phyloP scores from a whole-genome alignment of 192 early-diverging fungal genomes.

The Coemansia sp. region DNA sequence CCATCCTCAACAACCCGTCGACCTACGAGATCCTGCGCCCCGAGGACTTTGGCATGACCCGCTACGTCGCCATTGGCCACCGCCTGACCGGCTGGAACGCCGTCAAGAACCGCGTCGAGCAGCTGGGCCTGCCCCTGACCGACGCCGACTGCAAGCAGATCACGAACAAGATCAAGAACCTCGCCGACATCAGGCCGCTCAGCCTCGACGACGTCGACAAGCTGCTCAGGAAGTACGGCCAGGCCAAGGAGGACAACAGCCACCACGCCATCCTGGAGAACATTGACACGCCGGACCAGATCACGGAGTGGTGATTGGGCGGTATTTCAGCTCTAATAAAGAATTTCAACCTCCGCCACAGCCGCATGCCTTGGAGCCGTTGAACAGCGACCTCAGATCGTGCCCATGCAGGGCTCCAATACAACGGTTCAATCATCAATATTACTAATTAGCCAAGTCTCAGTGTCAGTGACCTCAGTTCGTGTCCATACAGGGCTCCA shows the following conservation, averaged over 20 bases:
- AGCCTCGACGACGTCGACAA: constrained; percentile 92
- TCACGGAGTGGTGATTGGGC: constrained; percentile 48
- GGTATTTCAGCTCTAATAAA: too few relatives aligned
- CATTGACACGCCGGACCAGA: constrained; percentile 57
- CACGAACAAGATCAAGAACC: constrained; percentile 90
- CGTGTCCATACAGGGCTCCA: too few relatives aligned
- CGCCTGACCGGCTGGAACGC: constrained; percentile 98
- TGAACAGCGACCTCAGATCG: too few relatives aligned
- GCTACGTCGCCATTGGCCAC: constrained; percentile 96
- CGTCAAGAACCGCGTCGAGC: constrained; percentile 97
- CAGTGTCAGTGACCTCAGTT: too few relatives aligned
- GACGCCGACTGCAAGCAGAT: constrained; percentile 91
- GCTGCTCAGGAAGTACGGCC: constrained; percentile 45
- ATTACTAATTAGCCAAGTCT: too few relatives aligned
- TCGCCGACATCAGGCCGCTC: constrained; percentile 91
- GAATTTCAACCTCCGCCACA: too few relatives aligned
- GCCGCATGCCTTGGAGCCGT: too few relatives aligned
- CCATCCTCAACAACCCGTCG: constrained; percentile 97
- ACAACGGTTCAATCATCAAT: too few relatives aligned
- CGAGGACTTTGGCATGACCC: constrained; percentile 98
- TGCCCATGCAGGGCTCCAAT: too few relatives aligned
- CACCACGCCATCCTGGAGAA: constrained; percentile 51
- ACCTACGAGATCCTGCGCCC: constrained; percentile 99
- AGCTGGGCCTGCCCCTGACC: constrained; percentile 76
- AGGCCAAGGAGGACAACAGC: constrained; percentile 60